Conservation (phyloP, 306 rosid genomes). For the Cucumis melo region DNA sequence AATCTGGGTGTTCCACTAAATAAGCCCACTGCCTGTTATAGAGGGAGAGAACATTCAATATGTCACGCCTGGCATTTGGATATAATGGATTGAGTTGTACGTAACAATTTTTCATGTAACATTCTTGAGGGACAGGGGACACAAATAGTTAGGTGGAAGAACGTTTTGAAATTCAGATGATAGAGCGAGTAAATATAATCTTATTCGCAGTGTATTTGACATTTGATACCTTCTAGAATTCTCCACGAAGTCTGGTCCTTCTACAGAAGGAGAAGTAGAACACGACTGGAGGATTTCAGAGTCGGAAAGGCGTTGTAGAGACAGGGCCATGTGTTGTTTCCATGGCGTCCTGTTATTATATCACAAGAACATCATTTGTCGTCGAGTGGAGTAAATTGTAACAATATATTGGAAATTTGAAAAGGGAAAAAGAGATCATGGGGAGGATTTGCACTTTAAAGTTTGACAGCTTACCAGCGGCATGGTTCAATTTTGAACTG, state of each 20-base stretch:
- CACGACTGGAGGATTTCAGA: slow-evolving; percentile 50
- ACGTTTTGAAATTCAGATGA: background rate
- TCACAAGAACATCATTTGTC: background rate
- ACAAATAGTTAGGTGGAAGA: background rate
- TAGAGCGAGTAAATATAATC: background rate
- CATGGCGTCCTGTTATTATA: slow-evolving; percentile 39
- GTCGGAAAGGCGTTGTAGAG: slow-evolving; percentile 37
- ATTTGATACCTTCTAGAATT: slow-evolving; percentile 42
- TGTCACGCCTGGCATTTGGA: background rate
- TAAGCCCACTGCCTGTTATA: slow-evolving; percentile 48
- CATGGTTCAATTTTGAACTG: slow-evolving; percentile 58
- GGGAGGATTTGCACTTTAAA: background rate
- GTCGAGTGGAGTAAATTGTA: slow-evolving; percentile 3
- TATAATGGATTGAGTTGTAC: background rate
- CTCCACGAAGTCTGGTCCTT: slow-evolving; percentile 65
- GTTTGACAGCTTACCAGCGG: slow-evolving; percentile 42
- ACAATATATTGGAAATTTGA: background rate
- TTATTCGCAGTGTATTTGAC: background rate
- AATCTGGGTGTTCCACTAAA: slow-evolving; percentile 58
- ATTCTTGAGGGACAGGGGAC: background rate
- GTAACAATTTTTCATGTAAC: background rate
- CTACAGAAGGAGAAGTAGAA: slow-evolving; percentile 80
- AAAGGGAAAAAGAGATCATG: background rate
- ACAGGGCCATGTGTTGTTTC: slow-evolving; percentile 22
- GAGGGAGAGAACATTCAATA: background rate